These are phyloP conservation scores for Fusarium pilosicola DNA, from an alignment of 2,329 filamentous ascomycete genomes.

Conservation along the genomic window DNA sequence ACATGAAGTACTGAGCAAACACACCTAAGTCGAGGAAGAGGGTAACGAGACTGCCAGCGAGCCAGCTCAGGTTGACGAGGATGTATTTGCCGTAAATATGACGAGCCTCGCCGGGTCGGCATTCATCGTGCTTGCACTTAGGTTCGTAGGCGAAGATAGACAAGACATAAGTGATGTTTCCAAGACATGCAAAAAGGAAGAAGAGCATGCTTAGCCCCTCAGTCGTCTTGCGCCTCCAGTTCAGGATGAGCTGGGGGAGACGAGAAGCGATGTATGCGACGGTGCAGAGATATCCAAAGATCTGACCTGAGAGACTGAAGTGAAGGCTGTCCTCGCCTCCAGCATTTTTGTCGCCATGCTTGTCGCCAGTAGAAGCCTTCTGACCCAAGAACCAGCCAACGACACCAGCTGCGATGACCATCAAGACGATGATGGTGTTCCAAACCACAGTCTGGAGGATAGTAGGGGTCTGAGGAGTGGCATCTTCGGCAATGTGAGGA, in stretches of 20 bases:
- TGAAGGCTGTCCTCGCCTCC: conserved; percentile 61
- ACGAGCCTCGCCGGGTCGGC: conserved; percentile 71
- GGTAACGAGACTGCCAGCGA: conserved; percentile 89
- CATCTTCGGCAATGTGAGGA: conserved; percentile 70
- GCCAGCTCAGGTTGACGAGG: conserved; percentile 89
- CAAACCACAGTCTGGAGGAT: conserved; percentile 70
- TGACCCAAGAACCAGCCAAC: conserved; percentile 82
- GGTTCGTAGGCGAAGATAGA: conserved; percentile 93
- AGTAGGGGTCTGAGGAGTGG: conserved; percentile 60
- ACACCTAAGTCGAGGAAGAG: conserved; percentile 85
- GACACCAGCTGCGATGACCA: conserved; percentile 86
- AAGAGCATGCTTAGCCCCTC: conserved; percentile 95
- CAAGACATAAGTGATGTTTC: conserved; percentile 92
- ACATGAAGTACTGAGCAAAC: conserved; percentile 92
- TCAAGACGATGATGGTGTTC: conserved; percentile 78
- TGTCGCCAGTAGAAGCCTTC: conserved; percentile 50
- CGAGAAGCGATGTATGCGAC: conserved; percentile 88
- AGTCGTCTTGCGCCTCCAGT: conserved; percentile 90
- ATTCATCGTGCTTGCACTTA: conserved; percentile 66
- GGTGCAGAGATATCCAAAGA: conserved; percentile 95
- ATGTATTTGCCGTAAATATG: conserved; percentile 83
- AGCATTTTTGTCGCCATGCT: conserved; percentile 53
- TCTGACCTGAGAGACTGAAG: conserved; percentile 83
- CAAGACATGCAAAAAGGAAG: conserved; percentile 95
- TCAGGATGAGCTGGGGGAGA: conserved; percentile 89